These are phyloP conservation scores for Fusarium verticillioides DNA, from an alignment of 2,329 filamentous ascomycete species.

Conservation along the genomic window DNA sequence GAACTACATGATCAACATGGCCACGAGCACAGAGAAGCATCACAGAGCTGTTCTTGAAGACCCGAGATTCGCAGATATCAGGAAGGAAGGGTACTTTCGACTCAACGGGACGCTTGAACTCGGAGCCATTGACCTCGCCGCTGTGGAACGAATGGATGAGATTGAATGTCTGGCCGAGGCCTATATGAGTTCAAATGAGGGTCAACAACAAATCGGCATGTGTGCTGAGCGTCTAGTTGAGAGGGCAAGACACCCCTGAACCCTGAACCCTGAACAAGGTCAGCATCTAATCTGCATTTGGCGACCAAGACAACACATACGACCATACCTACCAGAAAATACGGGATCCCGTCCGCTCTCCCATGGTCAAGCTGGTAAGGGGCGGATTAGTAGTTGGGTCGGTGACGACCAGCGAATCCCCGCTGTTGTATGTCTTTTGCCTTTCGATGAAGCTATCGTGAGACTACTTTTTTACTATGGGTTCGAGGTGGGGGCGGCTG, in stretches of 20 bases:
- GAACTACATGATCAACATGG: slow-evolving; percentile 1
- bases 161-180: background rate
- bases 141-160: background rate
- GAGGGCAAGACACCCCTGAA: background rate
- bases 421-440: slow-evolving; percentile 1
- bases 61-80: background rate
- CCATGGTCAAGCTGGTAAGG: slow-evolving; percentile 1
- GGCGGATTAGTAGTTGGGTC: slow-evolving; percentile 9
- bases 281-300: background rate
- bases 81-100: background rate
- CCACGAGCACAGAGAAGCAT: background rate
- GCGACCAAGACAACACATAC: background rate
- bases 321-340: slow-evolving; percentile 3
- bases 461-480: background rate
- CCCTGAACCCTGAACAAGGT: no score
- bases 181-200: background rate
- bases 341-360: slow-evolving; percentile 8
- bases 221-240: background rate
- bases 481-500: background rate
- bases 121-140: background rate
- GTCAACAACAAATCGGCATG: background rate
- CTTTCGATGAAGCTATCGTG: background rate
- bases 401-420: slow-evolving; percentile 7
- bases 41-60: background rate
- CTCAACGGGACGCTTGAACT: background rate